Conservation (phyloP, 2,329 filamentous ascomycete genomes). For the Dothideomycetidae sp. region DNA sequence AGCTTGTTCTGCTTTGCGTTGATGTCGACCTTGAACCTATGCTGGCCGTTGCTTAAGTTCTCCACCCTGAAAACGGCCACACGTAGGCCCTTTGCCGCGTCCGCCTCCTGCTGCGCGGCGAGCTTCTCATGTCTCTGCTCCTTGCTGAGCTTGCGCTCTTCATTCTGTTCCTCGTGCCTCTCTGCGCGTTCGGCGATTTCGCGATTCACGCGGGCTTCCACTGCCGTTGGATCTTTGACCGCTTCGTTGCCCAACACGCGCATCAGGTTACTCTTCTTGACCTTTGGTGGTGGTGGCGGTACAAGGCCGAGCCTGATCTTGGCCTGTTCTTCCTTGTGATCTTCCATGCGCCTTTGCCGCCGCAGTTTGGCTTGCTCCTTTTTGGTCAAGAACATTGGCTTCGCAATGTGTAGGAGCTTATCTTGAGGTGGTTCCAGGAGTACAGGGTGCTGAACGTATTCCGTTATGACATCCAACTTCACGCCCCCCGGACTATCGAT, state of each 20-base stretch:
- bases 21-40: constrained; percentile 82
- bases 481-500: constrained; percentile 37
- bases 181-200: constrained; percentile 80
- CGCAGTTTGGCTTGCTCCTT: constrained; percentile 87
- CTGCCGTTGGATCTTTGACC: constrained; percentile 92
- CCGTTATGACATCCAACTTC: constrained; percentile 53
- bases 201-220: constrained; percentile 83
- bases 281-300: constrained; percentile 82
- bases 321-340: constrained; percentile 89
- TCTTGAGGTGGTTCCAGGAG: constrained; percentile 85
- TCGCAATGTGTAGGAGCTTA: constrained; percentile 60
- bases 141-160: constrained; percentile 74
- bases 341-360: constrained; percentile 77
- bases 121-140: constrained; percentile 80
- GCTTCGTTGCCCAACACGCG: constrained; percentile 82
- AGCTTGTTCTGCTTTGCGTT: constrained; percentile 83
- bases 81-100: constrained; percentile 73
- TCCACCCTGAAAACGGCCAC: constrained; percentile 81
- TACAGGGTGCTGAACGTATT: constrained; percentile 86
- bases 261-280: constrained; percentile 97
- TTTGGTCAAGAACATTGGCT: constrained; percentile 81
- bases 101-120: constrained; percentile 66
- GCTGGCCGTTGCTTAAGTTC: constrained; percentile 75
- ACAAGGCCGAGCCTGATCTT: constrained; percentile 87
- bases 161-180: constrained; percentile 64